Base-by-base conservation (phyloP, 2,329 filamentous ascomycete genomes). In the Tolypocladium endophyticum region DNA sequence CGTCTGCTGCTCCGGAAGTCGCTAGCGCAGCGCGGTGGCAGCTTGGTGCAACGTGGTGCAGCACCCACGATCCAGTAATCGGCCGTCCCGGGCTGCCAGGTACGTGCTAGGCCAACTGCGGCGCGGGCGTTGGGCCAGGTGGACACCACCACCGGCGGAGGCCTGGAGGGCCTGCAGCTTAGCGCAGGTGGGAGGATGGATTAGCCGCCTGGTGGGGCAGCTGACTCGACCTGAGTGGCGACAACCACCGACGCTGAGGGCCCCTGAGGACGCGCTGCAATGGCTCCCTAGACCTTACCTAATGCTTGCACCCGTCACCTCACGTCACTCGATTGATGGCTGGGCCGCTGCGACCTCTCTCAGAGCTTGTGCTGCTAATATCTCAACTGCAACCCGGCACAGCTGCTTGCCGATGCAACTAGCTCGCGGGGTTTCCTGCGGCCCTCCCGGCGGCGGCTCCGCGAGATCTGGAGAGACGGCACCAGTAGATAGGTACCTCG, bases 151-250 rank as follows among this genome's bases (percentile, higher is more conserved):
- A 20, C 14, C 58, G 47, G 18, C 53, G 55, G 30, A 54, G 30
- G 47, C 47, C 25, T 33, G 47, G 28, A 52, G 47, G 47, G 47
- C 47, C 20, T 35, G 30, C 50, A 20, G 50, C n/a, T 43, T 56
- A 56, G 58, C 53, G 45, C 35, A 58, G 60, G 52, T 54, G 59
- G 55, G 55, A 5, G 28, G 58, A 57, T 61, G 59, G 62, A 59
- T 59, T 63, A 64, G 64, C 61, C 64, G 62, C 66, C 60, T 67
- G 63, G 68, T 70, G 69, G 69, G 65, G 67, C 69, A 70, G 66
- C 68, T 71, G 69, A 71, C 69, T 70, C 41, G 59, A 35, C 58
- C 67, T 64, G 61, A 64, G 68, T 70, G 68, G 68, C 68, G 59
- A 59, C 12, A 30, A n/a, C 57, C 50, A 39, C 57, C 55, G 55